Percentiles rank a stretch among this genome's conserved stretches.
These are phyloP conservation scores for Neurospora sublineolata DNA, from an alignment of 495 filamentous ascomycete genomes.

Conservation along the genomic window DNA sequence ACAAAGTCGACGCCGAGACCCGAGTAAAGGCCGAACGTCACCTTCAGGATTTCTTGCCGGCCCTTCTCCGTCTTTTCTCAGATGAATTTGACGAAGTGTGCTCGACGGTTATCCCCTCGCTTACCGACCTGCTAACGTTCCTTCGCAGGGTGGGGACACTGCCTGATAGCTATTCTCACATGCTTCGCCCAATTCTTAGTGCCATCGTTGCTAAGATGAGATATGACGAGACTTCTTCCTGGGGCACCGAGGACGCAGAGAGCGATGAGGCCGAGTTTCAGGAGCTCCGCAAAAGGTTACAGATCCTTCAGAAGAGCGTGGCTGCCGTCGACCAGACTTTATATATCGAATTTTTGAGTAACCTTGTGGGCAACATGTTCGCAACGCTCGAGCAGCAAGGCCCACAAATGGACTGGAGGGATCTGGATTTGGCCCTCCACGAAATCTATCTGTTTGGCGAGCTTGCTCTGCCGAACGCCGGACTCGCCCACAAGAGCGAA, in stretches of 20 bases:
- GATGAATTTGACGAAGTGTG: constrained; percentile 98
- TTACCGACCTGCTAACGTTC: constrained; percentile 80
- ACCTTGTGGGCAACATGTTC: constrained; percentile 75
- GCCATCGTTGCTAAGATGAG: constrained; percentile 92
- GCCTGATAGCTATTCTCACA: constrained; percentile 55
- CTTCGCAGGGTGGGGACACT: constrained; percentile 65
- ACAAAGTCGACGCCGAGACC: constrained; percentile 39
- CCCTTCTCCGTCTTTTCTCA: constrained; percentile 82
- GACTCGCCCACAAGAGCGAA: constrained; percentile 69
- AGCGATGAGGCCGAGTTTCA: constrained; percentile 98
- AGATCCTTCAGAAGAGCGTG: constrained; percentile 80
- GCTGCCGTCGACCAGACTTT: constrained; percentile 74
- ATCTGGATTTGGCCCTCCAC: constrained; percentile 88
- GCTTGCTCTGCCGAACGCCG: constrained; percentile 70
- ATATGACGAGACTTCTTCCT: constrained; percentile 86
- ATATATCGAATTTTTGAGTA: constrained; percentile 74
- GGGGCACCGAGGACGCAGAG: constrained; percentile 88
- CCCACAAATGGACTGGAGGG: constrained; percentile 78
- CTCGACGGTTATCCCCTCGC: constrained; percentile 80
- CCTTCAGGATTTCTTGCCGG: constrained; percentile 69
- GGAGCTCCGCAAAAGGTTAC: constrained; percentile 77
- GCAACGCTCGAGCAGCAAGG: constrained; percentile 57
- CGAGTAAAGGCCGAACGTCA: constrained; percentile 58
- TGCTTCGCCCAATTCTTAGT: constrained; percentile 76
- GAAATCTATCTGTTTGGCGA: constrained; percentile 98